These are phyloP conservation scores for Fusarium nisikadoi DNA, from an alignment of 2,329 filamentous ascomycete species.

Conservation along the genomic window DNA sequence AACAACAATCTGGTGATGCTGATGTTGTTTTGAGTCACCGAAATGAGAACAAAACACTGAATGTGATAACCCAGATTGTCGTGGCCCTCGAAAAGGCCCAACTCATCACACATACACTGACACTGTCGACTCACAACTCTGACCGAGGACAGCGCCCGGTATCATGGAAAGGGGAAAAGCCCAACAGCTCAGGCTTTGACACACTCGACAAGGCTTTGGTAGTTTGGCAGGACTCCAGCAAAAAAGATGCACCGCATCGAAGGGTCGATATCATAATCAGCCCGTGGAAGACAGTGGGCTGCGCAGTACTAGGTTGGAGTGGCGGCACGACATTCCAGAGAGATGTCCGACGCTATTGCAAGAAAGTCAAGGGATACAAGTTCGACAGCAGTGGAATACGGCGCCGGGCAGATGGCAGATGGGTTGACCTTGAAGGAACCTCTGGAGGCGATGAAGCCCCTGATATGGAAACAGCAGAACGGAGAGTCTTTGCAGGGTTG, in stretches of 20 bases:
- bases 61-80: slow-evolving; percentile 80
- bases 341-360: slow-evolving; percentile 84
- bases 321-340: slow-evolving; percentile 91
- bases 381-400: slow-evolving; percentile 93
- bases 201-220: slow-evolving; percentile 91
- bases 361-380: slow-evolving; percentile 76
- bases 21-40: slow-evolving; percentile 87
- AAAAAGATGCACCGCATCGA: slow-evolving; percentile 66
- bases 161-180: slow-evolving; percentile 59
- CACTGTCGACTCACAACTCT: slow-evolving; percentile 74
- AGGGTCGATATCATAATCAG: slow-evolving; percentile 92
- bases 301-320: slow-evolving; percentile 88
- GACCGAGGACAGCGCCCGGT: slow-evolving; percentile 74
- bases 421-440: slow-evolving; percentile 76
- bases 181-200: slow-evolving; percentile 75
- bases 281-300: slow-evolving; percentile 89
- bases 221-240: slow-evolving; percentile 75
- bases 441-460: slow-evolving; percentile 57
- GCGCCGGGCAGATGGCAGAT: slow-evolving; percentile 69
- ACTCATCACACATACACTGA: slow-evolving; percentile 85
- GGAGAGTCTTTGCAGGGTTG: slow-evolving; percentile 80
- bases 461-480: slow-evolving; percentile 79
- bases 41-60: slow-evolving; percentile 72
- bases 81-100: slow-evolving; percentile 72
- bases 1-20: slow-evolving; percentile 79